Conservation (phyloP, 108 stramenopile species). For the Nitzschia sp. region DNA sequence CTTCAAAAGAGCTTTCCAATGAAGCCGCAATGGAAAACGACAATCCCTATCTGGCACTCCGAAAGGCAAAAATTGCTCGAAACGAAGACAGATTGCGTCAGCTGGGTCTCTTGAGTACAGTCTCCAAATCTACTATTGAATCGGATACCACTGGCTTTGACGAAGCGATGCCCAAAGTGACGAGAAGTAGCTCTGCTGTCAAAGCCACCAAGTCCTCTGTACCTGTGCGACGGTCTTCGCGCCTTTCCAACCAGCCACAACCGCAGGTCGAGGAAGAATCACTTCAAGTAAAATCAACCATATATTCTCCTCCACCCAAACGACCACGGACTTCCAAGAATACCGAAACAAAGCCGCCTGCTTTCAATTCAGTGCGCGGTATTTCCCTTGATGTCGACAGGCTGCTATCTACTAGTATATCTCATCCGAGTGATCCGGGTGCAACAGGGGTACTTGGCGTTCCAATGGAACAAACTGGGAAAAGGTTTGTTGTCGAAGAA, state of each 20-base stretch:
- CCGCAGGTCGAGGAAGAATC: no score
- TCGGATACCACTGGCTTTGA: neutral
- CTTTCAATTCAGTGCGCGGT: slow-evolving; percentile 56
- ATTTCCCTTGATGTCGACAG: slow-evolving; percentile 39
- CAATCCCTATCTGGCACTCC: slow-evolving; percentile 60
- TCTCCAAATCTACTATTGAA: neutral
- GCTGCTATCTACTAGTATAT: slow-evolving; percentile 37
- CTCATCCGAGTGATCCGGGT: neutral
- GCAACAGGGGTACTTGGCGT: neutral
- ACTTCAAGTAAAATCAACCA: no score
- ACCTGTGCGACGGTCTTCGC: no score
- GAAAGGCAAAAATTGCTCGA: slow-evolving; percentile 68
- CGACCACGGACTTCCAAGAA: no score
- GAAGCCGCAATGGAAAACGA: neutral
- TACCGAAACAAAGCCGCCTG: neutral
- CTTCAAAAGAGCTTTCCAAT: neutral
- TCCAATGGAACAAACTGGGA: slow-evolving; percentile 53
- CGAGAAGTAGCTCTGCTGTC: no score
- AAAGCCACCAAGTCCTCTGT: no score
- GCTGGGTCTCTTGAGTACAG: slow-evolving; percentile 45
- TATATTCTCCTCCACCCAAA: no score
- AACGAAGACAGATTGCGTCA: slow-evolving; percentile 64
- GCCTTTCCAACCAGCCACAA: no score
- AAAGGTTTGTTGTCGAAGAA: slow-evolving; percentile 62
- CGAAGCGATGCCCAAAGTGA: no score